Percentiles rank a stretch among this genome's conserved stretches.
phyloP scores from a whole-genome alignment of 1,139 yeast genomes.

The Meyerozyma sp. region DNA sequence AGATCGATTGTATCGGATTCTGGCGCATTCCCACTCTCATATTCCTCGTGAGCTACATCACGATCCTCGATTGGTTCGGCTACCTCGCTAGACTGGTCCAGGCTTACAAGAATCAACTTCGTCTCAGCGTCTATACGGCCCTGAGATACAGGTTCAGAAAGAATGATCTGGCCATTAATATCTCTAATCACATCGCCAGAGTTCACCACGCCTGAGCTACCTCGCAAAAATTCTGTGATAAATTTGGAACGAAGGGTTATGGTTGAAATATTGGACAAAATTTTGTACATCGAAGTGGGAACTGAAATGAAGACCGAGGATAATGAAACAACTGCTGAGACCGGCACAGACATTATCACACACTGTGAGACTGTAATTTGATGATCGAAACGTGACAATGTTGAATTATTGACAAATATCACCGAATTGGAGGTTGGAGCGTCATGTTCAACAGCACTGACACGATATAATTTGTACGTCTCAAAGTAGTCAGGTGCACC shows the following conservation, averaged over 20 bases:
- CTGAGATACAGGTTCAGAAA: constrained; percentile 72
- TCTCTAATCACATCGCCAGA: constrained; percentile 30
- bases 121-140: constrained; percentile 47
- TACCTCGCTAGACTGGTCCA: constrained; percentile 19
- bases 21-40: background rate
- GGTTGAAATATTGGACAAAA: constrained; percentile 24
- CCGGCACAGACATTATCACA: constrained; percentile 26
- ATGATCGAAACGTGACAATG: constrained; percentile 25
- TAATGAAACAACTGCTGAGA: constrained; percentile 23
- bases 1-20: constrained; percentile 23
- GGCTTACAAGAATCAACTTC: constrained; percentile 42
- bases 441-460: constrained; percentile 24
- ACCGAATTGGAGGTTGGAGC: constrained; percentile 19
- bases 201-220: constrained; percentile 29
- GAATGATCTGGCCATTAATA: constrained; percentile 47
- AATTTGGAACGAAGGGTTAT: constrained; percentile 24
- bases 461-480: constrained; percentile 29
- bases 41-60: constrained; percentile 4
- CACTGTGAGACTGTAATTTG: constrained; percentile 26
- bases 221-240: constrained; percentile 19
- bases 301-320: constrained; percentile 33
- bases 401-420: constrained; percentile 33
- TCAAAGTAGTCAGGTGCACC: constrained; percentile 43
- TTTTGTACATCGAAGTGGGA: constrained; percentile 39
- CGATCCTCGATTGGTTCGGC: constrained; percentile 3